These are phyloP conservation scores for Bruguiera sexangula DNA, from an alignment of 345 rosid genomes.

Conservation along the genomic window DNA sequence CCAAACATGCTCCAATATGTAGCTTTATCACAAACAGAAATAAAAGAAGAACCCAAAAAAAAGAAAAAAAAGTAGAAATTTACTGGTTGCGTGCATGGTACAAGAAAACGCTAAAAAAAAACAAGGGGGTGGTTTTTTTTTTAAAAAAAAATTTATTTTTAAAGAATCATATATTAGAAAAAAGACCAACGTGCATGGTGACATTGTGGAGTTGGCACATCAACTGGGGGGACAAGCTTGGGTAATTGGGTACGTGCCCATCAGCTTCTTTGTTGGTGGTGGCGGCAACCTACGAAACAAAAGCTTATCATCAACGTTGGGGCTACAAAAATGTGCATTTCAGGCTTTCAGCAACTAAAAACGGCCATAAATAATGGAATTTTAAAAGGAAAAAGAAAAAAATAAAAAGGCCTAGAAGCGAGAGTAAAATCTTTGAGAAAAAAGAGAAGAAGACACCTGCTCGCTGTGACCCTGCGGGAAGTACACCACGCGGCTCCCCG, in stretches of 20 bases:
- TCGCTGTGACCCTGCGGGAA: constrained; percentile 39
- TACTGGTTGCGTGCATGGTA: not conserved
- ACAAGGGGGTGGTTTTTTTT: not conserved
- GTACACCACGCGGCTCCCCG: constrained; percentile 32
- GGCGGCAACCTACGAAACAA: constrained; percentile 26
- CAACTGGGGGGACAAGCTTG: constrained; percentile 31
- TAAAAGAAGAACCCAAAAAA: not conserved
- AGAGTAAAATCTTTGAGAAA: not conserved
- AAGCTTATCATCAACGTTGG: no score
- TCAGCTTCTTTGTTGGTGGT: constrained; percentile 31
- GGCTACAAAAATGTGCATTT: no score
- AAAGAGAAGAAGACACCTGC: constrained; percentile 18
- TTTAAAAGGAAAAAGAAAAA: not conserved
- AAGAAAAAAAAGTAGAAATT: not conserved
- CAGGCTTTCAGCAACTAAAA: not conserved
- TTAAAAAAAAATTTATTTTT: no score
- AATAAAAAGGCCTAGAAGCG: not conserved
- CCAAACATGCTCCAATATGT: not conserved
- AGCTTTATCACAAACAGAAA: not conserved
- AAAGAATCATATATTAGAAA: not conserved
- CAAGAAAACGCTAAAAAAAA: not conserved
- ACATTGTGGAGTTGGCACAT: constrained; percentile 34
- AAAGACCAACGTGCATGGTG: constrained; percentile 25
- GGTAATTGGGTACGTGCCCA: constrained; percentile 33
- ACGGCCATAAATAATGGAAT: not conserved